Evolutionary conservation across 768 basidiomycete species (phyloP).

Genomic region (Tricholoma saponaceum): DNA sequence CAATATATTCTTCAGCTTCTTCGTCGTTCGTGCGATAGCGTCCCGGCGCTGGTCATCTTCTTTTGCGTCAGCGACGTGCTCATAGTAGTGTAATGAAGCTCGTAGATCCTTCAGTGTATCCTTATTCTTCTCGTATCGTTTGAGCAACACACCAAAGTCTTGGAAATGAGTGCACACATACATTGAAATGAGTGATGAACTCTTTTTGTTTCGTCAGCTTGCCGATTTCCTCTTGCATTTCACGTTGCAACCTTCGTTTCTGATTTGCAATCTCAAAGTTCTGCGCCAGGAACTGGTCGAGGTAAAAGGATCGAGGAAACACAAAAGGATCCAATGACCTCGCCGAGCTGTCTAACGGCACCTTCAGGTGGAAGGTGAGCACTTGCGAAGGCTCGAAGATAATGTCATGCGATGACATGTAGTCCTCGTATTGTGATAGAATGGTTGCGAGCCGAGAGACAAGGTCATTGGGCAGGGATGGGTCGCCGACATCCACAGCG

Average conservation of each 20-base stretch:
- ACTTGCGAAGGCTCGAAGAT: constrained; percentile 63
- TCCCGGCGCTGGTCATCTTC: constrained; percentile 44
- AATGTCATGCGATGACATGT: constrained; percentile 42
- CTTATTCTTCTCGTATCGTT: constrained; percentile 39
- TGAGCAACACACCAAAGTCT: not conserved
- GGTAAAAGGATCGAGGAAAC: constrained; percentile 63
- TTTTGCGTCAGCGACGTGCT: constrained; percentile 52
- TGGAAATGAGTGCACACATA: constrained; percentile 27
- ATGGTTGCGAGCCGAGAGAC: constrained; percentile 48
- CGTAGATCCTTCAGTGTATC: constrained; percentile 62
- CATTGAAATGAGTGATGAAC: constrained; percentile 50
- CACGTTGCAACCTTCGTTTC: constrained; percentile 31
- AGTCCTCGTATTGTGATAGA: constrained; percentile 29
- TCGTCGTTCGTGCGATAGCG: constrained; percentile 37
- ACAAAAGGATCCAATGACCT: constrained; percentile 40
- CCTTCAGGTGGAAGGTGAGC: constrained; percentile 49
- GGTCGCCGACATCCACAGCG: constrained; percentile 42
- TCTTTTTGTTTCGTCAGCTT: constrained; percentile 42
- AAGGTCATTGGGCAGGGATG: constrained; percentile 47
- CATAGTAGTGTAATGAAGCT: constrained; percentile 66
- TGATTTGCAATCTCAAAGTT: constrained; percentile 45
- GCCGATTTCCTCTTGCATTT: constrained; percentile 45
- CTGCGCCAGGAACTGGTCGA: constrained; percentile 67
- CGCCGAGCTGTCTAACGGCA: constrained; percentile 11
- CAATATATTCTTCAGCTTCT: constrained; percentile 51